Conservation (phyloP, 2,329 filamentous ascomycete species). For the Aspergillus sp. region DNA sequence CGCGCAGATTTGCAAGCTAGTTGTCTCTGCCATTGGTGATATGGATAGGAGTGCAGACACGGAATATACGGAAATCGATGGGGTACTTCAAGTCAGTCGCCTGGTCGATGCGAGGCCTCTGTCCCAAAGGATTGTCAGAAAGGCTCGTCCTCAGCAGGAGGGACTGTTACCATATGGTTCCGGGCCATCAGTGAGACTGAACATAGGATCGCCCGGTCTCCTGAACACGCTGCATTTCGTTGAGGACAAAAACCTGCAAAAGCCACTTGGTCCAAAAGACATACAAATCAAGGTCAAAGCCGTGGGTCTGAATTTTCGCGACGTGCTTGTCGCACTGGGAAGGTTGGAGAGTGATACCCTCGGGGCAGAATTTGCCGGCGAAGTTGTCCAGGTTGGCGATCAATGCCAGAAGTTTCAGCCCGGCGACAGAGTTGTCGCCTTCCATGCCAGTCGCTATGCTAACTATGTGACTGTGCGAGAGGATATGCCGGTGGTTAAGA, state of each 20-base stretch:
- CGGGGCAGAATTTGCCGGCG: not conserved
- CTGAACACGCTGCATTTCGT: slow-evolving; percentile 21
- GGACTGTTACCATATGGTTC: not conserved
- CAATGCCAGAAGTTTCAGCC: not conserved
- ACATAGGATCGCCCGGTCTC: slow-evolving; percentile 21
- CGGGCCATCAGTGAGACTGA: slow-evolving; percentile 14
- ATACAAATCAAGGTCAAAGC: slow-evolving; percentile 27
- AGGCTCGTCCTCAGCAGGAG: not conserved
- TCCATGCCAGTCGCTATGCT: slow-evolving; percentile 10
- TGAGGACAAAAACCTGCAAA: slow-evolving; percentile 11
- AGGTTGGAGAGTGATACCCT: not conserved
- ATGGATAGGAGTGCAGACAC: not conserved
- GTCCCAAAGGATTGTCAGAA: slow-evolving; percentile 3
- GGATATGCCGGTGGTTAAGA: not conserved
- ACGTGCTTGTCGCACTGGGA: slow-evolving; percentile 14
- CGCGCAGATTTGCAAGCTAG: slow-evolving; percentile 5
- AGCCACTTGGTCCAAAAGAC: slow-evolving; percentile 16
- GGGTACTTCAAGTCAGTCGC: slow-evolving; percentile 13
- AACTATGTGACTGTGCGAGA: slow-evolving; percentile 26
- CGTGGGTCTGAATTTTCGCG: slow-evolving; percentile 27
- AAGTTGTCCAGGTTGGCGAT: slow-evolving; percentile 2
- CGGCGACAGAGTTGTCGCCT: slow-evolving; percentile 27
- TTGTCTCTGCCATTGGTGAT: not conserved
- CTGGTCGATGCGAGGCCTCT: not conserved
- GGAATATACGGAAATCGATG: slow-evolving; percentile 13